These are phyloP conservation scores for Solanum habrochaites DNA, from an alignment of 257 asterid genomes.

Conservation along the genomic window DNA sequence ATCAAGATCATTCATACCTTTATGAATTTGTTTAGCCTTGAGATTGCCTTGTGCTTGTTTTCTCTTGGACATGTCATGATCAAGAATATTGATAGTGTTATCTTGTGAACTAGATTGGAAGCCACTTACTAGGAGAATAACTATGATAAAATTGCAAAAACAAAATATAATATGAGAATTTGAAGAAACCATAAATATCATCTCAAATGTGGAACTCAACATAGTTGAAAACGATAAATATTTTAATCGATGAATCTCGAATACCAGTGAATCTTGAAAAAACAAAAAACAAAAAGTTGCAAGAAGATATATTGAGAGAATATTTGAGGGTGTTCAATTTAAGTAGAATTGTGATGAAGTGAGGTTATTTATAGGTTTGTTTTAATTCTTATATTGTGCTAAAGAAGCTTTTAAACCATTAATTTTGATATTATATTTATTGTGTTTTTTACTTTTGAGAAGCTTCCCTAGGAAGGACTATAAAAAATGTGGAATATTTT, in stretches of 20 bases:
- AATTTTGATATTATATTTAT: slow-evolving; percentile 1
- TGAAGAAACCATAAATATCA: slow-evolving; percentile 40
- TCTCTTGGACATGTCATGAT: neutral
- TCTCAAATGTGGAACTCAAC: slow-evolving; percentile 35
- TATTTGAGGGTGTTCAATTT: neutral
- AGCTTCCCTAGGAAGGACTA: neutral
- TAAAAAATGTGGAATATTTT: neutral
- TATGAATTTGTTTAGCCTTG: neutral
- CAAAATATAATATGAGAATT: slow-evolving; percentile 48
- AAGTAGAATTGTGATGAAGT: neutral
- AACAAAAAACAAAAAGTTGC: neutral
- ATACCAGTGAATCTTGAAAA: no score
- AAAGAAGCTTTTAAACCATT: slow-evolving; percentile 20
- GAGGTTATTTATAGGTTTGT: slow-evolving; percentile 4
- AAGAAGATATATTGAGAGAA: neutral
- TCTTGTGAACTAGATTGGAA: slow-evolving; percentile 13
- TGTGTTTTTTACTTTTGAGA: neutral
- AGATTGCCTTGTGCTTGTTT: neutral
- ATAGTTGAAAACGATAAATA: neutral
- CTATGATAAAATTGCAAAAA: slow-evolving; percentile 51
- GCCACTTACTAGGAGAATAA: slow-evolving; percentile 30
- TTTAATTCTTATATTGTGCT: neutral
- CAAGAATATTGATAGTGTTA: neutral
- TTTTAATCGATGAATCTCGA: no score
- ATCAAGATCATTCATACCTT: neutral